A percentile compares a stretch with the other conserved stretches of the same genome.
phyloP scores from a whole-genome alignment of 1,284 basidiomycete species.

The Uromyces viciae-fabae region DNA sequence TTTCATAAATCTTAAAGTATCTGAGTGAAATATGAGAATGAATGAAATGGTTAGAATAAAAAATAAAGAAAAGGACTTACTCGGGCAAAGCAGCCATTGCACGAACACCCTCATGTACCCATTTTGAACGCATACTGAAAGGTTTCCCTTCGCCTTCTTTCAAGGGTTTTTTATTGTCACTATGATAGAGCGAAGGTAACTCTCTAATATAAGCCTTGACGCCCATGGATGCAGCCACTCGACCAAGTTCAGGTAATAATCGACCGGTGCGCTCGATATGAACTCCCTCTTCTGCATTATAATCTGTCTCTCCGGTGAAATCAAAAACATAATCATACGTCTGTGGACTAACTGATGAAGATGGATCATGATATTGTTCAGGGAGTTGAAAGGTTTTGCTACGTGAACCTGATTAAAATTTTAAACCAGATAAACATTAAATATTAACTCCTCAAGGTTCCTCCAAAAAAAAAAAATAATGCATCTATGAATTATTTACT shows the following conservation, averaged over 20 bases:
- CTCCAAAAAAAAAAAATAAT: background rate
- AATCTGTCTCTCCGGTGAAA: conserved; percentile 44
- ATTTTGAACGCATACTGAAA: conserved; percentile 43
- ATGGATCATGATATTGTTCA: conserved; percentile 1
- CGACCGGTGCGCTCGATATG: conserved; percentile 43
- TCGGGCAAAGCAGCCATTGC: conserved; percentile 41
- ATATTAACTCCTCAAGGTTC: background rate
- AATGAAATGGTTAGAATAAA: background rate
- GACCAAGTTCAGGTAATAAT: conserved; percentile 37
- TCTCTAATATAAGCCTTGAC: conserved; percentile 44
- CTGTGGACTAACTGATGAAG: background rate
- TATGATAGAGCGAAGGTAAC: conserved; percentile 36
- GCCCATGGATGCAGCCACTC: conserved; percentile 18
- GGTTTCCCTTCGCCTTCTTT: conserved; percentile 46
- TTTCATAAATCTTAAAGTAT: background rate
- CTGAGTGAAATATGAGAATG: background rate
- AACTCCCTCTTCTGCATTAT: conserved; percentile 44
- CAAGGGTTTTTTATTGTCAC: conserved; percentile 44
- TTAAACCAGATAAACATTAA: background rate
- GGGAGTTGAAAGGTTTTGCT: conserved; percentile 41
- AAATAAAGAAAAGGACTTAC: conserved; percentile 11
- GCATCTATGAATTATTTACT: background rate
- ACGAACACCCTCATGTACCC: conserved; percentile 45
- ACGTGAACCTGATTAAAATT: conserved; percentile 21
- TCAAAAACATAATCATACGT: conserved; percentile 46